Evolutionary conservation across 2,329 filamentous ascomycete genomes (phyloP).

Genomic region (Xylariaceae sp.): DNA sequence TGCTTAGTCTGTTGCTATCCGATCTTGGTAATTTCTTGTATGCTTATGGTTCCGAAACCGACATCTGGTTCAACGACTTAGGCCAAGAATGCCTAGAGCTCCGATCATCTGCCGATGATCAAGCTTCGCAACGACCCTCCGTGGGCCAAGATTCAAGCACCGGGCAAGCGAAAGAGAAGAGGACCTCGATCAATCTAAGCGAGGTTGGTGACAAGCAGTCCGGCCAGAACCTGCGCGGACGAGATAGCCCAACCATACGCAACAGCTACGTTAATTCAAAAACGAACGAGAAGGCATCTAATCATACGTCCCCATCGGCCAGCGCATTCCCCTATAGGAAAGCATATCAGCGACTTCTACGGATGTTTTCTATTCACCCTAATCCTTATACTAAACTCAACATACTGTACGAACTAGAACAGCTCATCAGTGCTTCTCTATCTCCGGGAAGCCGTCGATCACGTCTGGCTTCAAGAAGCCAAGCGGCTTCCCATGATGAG

Average conservation of each 20-base stretch:
- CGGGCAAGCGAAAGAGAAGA: conserved; percentile 54
- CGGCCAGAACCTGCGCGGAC: conserved; percentile 36
- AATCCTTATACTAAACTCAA: conserved; percentile 84
- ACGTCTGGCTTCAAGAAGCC: conserved; percentile 35
- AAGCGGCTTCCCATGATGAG: conserved; percentile 38
- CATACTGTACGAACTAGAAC: conserved; percentile 75
- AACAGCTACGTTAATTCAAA: conserved; percentile 40
- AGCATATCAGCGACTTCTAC: conserved; percentile 73
- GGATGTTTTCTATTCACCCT: conserved; percentile 81
- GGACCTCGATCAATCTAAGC: conserved; percentile 61
- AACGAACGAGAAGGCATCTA: conserved; percentile 36
- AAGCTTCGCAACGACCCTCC: conserved; percentile 37
- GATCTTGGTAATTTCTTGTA: conserved; percentile 85
- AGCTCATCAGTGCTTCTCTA: conserved; percentile 71
- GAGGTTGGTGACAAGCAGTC: conserved; percentile 39
- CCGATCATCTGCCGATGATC: conserved; percentile 52
- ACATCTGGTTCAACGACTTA: conserved; percentile 72
- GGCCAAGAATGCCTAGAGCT: conserved; percentile 61
- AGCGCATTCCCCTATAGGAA: conserved; percentile 71
- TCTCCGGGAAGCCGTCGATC: conserved; percentile 46
- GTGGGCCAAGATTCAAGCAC: conserved; percentile 39
- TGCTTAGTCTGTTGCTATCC: conserved; percentile 80
- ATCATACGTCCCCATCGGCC: conserved; percentile 26
- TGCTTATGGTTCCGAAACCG: conserved; percentile 85
- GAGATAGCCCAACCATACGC: conserved; percentile 34